Percentiles rank a stretch among this genome's conserved stretches.
phyloP scores from a whole-genome alignment of 805 yeast species.

The Cyberlindnera meyerae region DNA sequence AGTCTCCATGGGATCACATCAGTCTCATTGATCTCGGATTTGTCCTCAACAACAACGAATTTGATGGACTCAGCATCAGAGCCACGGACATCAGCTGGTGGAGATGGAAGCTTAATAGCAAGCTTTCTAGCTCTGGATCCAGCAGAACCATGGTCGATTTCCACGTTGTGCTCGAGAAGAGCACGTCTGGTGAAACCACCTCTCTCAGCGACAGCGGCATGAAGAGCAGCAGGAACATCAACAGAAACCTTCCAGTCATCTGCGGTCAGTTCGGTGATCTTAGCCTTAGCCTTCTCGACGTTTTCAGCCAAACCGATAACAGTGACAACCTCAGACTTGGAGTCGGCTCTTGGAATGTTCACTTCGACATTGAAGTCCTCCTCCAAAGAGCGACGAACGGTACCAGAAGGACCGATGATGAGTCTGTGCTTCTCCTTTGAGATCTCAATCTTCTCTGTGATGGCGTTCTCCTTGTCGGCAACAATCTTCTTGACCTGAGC shows the following conservation, averaged over 20 bases:
- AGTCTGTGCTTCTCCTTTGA: conserved; percentile 71
- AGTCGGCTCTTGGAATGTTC: conserved; percentile 58
- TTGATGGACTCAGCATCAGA: conserved; percentile 34
- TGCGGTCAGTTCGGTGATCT: conserved; percentile 54
- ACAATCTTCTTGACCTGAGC: conserved; percentile 59
- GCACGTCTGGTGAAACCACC: conserved; percentile 58
- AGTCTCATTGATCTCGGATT: conserved; percentile 22
- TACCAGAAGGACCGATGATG: conserved; percentile 78
- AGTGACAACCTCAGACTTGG: conserved; percentile 45
- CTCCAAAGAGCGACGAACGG: conserved; percentile 67
- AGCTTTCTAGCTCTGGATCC: conserved; percentile 46
- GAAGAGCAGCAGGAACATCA: conserved; percentile 52
- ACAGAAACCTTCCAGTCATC: conserved; percentile 51
- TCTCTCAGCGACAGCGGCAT: conserved; percentile 58
- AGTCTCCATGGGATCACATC: conserved; percentile 63
- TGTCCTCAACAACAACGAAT: conserved; percentile 41
- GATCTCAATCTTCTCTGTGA: conserved; percentile 48
- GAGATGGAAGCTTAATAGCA: conserved; percentile 39
- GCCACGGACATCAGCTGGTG: conserved; percentile 44
- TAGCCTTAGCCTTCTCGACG: conserved; percentile 57
- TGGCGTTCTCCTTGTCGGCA: conserved; percentile 55
- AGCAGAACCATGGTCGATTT: conserved; percentile 53
- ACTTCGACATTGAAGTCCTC: conserved; percentile 60
- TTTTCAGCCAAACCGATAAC: conserved; percentile 65
- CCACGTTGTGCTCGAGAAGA: conserved; percentile 47